phyloP scores from a whole-genome alignment of 2,329 filamentous ascomycete species.

The Massarina eburnea region DNA sequence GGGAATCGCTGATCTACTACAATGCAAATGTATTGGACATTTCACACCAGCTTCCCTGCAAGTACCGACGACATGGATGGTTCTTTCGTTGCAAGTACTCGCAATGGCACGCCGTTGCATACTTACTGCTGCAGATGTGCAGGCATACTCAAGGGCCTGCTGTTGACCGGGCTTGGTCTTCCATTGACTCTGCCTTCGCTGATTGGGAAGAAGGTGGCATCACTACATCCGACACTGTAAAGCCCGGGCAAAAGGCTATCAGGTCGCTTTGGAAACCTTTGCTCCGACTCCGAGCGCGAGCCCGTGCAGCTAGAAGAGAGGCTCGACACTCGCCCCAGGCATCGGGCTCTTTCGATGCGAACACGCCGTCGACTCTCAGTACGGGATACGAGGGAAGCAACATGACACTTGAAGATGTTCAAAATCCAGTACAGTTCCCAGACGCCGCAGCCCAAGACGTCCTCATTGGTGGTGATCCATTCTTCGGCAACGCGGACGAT shows the following conservation, averaged over 20 bases:
- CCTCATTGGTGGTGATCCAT: conserved; percentile 5
- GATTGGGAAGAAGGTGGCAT: conserved; percentile 1
- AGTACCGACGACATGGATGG: conserved; percentile 56
- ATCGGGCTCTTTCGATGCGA: background rate
- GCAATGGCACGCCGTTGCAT: conserved; percentile 62
- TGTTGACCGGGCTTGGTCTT: conserved; percentile 53
- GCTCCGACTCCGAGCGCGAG: conserved; percentile 2
- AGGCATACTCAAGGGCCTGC: conserved; percentile 51
- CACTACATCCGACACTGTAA: background rate
- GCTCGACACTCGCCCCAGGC: background rate
- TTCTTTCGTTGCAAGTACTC: conserved; percentile 59
- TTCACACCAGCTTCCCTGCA: conserved; percentile 10
- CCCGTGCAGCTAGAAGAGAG: conserved; percentile 1
- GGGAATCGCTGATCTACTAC: conserved; percentile 6
- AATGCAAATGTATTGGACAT: conserved; percentile 12
- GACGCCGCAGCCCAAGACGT: background rate
- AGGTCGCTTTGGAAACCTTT: conserved; percentile 5
- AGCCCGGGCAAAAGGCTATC: background rate
- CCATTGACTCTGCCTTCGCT: conserved; percentile 41
- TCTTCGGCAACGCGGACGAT: conserved; percentile 1
- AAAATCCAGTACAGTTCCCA: background rate
- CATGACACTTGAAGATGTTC: background rate
- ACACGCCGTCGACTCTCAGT: conserved; percentile 1
- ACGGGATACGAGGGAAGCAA: background rate
- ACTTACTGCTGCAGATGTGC: conserved; percentile 56